phyloP scores from a whole-genome alignment of 768 basidiomycete species.

The Tulasnella sp. region DNA sequence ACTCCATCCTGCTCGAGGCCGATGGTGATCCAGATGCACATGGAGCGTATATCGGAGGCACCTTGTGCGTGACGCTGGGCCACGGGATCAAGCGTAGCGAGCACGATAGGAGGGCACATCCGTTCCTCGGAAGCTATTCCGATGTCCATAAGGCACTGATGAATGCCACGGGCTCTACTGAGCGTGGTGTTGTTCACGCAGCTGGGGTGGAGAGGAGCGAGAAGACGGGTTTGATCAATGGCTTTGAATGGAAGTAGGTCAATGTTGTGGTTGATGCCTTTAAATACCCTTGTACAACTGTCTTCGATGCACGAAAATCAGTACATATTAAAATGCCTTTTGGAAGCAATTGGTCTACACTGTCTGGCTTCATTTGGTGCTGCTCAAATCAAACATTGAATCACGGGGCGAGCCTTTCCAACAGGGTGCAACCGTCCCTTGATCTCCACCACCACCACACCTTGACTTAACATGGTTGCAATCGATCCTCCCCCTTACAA shows the following conservation, averaged over 20 bases:
- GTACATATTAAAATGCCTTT: no score
- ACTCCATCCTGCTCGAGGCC: conserved; percentile 18
- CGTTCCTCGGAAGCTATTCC: conserved; percentile 17
- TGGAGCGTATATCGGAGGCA: conserved; percentile 13
- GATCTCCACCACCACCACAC: not conserved
- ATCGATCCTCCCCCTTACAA: not conserved
- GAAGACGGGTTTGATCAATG: no score
- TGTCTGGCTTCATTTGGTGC: no score
- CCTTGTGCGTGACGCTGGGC: conserved; percentile 16
- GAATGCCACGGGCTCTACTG: not conserved
- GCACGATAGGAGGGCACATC: conserved; percentile 15
- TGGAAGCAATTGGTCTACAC: no score
- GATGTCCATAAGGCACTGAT: conserved; percentile 8
- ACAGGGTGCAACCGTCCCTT: no score
- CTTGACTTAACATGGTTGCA: not conserved
- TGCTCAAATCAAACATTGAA: no score
- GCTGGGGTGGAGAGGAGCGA: not conserved
- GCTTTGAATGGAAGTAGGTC: no score
- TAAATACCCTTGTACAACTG: no score
- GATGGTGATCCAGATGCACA: conserved; percentile 14
- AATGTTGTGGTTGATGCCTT: no score
- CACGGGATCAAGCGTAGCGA: conserved; percentile 13
- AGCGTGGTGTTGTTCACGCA: conserved; percentile 1
- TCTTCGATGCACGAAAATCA: no score
- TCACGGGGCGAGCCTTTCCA: no score